phyloP scores from a whole-genome alignment of 1,139 yeast genomes.

The Geotrichum phurueaensis region DNA sequence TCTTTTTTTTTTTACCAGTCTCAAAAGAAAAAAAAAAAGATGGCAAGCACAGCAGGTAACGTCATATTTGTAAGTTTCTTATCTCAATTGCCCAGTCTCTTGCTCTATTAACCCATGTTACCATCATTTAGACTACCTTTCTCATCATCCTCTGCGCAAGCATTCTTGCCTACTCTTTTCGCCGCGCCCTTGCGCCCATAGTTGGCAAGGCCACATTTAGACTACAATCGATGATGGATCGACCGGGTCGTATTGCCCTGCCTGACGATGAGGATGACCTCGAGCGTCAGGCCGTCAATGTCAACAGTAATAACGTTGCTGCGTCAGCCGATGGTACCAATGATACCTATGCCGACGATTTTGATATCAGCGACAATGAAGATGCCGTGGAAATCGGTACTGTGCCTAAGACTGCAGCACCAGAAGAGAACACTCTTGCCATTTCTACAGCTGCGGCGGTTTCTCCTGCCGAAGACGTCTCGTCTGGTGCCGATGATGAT shows the following conservation, averaged over 20 bases:
- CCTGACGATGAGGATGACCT: constrained; percentile 9
- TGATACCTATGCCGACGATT: neutral
- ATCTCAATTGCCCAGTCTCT: too few relatives aligned
- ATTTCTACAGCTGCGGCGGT: neutral
- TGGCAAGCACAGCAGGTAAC: constrained; percentile 8
- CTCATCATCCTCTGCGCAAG: constrained; percentile 1
- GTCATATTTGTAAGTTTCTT: constrained; percentile 5
- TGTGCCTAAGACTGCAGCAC: neutral
- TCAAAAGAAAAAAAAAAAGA: neutral
- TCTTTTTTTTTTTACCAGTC: too few relatives aligned
- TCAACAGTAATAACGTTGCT: neutral
- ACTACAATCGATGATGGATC: constrained; percentile 8
- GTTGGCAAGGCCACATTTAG: constrained; percentile 12
- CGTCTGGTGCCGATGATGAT: neutral
- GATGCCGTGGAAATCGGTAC: neutral
- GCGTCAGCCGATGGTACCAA: neutral
- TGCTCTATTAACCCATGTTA: too few relatives aligned
- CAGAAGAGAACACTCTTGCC: neutral
- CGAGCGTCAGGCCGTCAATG: neutral
- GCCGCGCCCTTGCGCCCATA: constrained; percentile 13
- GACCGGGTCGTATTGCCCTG: constrained; percentile 1
- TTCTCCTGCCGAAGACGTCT: neutral
- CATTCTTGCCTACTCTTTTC: constrained; percentile 10
- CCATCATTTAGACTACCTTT: constrained; percentile 4
- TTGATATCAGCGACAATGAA: constrained; percentile 10